A percentile compares a stretch with the other conserved stretches of the same genome.
phyloP scores from a whole-genome alignment of 257 asterid species.

The Sherardia arvensis region DNA sequence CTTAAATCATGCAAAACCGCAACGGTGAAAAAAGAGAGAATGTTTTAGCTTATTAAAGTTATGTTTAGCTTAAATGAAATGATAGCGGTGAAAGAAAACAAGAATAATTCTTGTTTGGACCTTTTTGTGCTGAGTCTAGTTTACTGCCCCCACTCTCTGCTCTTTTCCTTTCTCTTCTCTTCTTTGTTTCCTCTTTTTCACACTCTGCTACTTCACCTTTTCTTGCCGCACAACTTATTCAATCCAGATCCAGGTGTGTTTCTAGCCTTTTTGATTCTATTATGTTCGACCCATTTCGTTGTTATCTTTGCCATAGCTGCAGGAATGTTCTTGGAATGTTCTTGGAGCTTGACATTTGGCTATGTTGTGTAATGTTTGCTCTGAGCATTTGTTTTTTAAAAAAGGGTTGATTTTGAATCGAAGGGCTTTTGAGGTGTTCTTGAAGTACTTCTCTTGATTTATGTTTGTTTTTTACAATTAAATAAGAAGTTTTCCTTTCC shows the following conservation, averaged over 20 bases:
- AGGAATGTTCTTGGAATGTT: slow-evolving; percentile 1
- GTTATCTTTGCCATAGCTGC: neutral
- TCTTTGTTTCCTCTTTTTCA: neutral
- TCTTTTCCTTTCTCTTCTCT: neutral
- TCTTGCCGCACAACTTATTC: slow-evolving; percentile 11
- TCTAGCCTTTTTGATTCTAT: neutral
- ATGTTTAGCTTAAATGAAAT: too few species aligned
- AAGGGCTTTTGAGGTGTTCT: neutral
- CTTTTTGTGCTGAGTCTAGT: neutral
- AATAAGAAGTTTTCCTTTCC: neutral
- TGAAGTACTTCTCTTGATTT: slow-evolving; percentile 1
- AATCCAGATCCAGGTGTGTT: slow-evolving; percentile 56
- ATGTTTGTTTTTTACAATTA: too few species aligned
- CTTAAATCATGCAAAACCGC: slow-evolving; percentile 9
- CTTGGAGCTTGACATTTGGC: neutral
- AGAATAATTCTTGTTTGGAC: neutral
- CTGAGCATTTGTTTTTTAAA: slow-evolving; percentile 8
- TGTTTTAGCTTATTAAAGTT: neutral
- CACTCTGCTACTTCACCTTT: slow-evolving; percentile 9
- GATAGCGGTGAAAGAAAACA: neutral
- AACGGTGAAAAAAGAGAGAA: neutral
- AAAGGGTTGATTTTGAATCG: neutral
- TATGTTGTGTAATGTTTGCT: neutral
- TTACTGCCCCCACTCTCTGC: slow-evolving; percentile 4
- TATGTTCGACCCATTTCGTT: slow-evolving; percentile 11